Conservation (phyloP, 2,329 filamentous ascomycete species). For the Beauveria asiatica region DNA sequence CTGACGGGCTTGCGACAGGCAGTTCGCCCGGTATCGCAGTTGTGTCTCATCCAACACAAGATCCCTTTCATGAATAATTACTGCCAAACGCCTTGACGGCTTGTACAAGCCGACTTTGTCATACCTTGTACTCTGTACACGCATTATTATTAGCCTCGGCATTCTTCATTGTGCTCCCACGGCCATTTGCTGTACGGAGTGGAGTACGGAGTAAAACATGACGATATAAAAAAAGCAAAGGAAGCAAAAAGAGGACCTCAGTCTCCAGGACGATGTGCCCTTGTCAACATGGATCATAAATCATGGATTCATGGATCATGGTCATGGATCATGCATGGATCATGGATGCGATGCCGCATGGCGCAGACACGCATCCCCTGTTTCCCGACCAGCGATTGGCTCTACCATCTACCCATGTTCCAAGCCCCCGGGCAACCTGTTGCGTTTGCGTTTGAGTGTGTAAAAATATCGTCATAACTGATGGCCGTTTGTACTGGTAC, state of each 20-base stretch:
- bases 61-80: too few relatives aligned
- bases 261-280: neutral
- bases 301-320: too few relatives aligned
- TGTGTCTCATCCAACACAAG: too few relatives aligned
- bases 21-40: too few relatives aligned
- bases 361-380: neutral
- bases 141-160: neutral
- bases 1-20: too few relatives aligned
- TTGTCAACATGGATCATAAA: neutral
- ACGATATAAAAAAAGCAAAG: neutral
- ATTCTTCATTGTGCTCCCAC: neutral
- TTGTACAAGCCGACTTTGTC: too few relatives aligned
- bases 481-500: neutral
- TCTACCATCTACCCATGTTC: neutral
- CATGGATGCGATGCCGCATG: slow-evolving; percentile 7
- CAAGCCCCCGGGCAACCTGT: neutral
- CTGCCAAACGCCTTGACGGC: too few relatives aligned
- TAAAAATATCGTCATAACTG: neutral
- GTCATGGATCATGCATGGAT: neutral
- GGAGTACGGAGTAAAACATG: too few relatives aligned
- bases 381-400: neutral
- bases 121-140: too few relatives aligned
- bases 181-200: neutral
- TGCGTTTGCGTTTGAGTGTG: neutral
- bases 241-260: neutral